A percentile compares a stretch with the other conserved stretches of the same genome.
These are phyloP conservation scores for Penicillium ucsense DNA, from an alignment of 495 filamentous ascomycete species.

Conservation along the genomic window DNA sequence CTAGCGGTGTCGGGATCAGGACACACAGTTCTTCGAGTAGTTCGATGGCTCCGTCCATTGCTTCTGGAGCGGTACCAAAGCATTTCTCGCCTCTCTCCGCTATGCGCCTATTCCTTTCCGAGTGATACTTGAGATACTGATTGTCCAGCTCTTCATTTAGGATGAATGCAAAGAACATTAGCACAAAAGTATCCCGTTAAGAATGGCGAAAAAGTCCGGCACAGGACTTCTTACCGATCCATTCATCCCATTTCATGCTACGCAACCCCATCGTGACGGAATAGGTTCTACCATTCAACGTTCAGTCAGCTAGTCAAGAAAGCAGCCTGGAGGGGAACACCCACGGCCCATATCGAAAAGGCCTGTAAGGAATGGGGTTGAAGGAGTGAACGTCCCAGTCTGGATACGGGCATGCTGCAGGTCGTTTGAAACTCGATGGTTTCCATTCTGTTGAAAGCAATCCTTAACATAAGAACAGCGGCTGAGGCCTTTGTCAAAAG, in stretches of 20 bases:
- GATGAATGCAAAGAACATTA: no score
- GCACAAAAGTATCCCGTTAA: not conserved
- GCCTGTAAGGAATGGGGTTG: slow-evolving; percentile 74
- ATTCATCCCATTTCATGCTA: slow-evolving; percentile 67
- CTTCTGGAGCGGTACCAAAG: slow-evolving; percentile 62
- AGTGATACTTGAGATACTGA: slow-evolving; percentile 68
- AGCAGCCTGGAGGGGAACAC: not conserved
- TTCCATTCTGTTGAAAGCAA: slow-evolving; percentile 48
- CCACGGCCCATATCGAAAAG: slow-evolving; percentile 71
- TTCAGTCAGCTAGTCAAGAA: no score
- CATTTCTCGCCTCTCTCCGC: slow-evolving; percentile 60
- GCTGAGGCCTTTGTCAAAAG: no score
- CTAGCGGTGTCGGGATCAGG: no score
- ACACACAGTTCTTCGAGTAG: slow-evolving; percentile 63
- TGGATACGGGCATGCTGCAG: slow-evolving; percentile 55
- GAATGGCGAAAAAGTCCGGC: no score
- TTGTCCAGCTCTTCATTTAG: slow-evolving; percentile 60
- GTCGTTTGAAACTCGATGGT: slow-evolving; percentile 58
- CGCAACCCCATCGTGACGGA: slow-evolving; percentile 80
- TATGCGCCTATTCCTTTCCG: slow-evolving; percentile 63
- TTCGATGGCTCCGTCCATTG: slow-evolving; percentile 68
- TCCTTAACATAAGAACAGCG: not conserved
- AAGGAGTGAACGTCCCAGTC: slow-evolving; percentile 63
- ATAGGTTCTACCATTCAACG: slow-evolving; percentile 35
- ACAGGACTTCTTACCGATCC: slow-evolving; percentile 48